Conservation (phyloP, 1,139 yeast species). For the Taphrina wiesneri region DNA sequence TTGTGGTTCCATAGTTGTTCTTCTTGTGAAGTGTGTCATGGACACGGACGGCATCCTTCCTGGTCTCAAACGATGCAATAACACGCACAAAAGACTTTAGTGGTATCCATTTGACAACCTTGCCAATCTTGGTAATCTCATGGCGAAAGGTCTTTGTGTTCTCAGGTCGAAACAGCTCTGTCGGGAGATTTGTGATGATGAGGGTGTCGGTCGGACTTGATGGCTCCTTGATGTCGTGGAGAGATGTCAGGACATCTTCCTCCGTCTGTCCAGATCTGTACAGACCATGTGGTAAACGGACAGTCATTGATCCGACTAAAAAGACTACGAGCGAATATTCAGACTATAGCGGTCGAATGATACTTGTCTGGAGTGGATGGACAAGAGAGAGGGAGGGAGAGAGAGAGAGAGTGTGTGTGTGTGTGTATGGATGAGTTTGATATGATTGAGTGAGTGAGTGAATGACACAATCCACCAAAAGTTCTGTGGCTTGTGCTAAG, state of each 20-base stretch:
- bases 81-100: slow-evolving; percentile 47
- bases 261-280: not conserved
- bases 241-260: not conserved
- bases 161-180: not conserved
- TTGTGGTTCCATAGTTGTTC: not conserved
- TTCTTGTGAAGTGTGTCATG: slow-evolving; percentile 30
- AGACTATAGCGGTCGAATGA: too few species aligned
- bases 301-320: not conserved
- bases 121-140: not conserved
- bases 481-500: not conserved
- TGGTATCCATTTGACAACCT: slow-evolving; percentile 44
- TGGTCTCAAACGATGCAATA: slow-evolving; percentile 45
- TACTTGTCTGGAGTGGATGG: too few species aligned
- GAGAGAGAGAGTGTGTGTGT: too few species aligned
- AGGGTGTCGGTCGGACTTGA: slow-evolving; percentile 22
- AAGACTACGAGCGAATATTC: too few species aligned
- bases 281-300: not conserved
- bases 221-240: slow-evolving; percentile 20
- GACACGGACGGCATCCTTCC: slow-evolving; percentile 43
- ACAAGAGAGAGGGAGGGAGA: too few species aligned
- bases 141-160: not conserved
- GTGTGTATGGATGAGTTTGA: not conserved
- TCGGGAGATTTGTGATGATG: slow-evolving; percentile 25
- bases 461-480: not conserved
- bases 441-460: not conserved